phyloP scores from a whole-genome alignment of 148 eudicot species.

The Heliamphora exappendiculata region DNA sequence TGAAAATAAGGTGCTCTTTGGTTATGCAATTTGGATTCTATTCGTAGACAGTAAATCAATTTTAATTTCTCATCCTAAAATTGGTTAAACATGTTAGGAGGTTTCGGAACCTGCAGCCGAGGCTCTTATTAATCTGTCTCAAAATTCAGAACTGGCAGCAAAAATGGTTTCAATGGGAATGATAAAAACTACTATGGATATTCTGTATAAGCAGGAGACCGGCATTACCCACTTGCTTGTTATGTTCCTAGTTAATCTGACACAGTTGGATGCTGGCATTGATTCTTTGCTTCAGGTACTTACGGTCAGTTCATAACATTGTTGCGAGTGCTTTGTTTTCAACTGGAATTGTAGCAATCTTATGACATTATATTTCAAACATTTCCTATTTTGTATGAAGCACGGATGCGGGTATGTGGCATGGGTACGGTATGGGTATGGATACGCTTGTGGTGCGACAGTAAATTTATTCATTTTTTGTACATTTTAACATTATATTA shows the following conservation, averaged over 20 bases:
- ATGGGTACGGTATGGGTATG: too few species aligned
- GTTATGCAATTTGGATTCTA: not conserved
- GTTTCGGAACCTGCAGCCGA: slow-evolving; percentile 91
- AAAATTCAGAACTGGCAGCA: slow-evolving; percentile 54
- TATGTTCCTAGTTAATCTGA: slow-evolving; percentile 92
- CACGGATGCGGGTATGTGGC: not conserved
- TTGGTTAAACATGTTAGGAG: slow-evolving; percentile 40
- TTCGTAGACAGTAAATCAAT: not conserved
- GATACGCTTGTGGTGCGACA: too few species aligned
- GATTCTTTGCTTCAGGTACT: slow-evolving; percentile 89
- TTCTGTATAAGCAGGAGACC: slow-evolving; percentile 57
- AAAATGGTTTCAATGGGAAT: slow-evolving; percentile 74
- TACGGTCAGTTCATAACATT: slow-evolving; percentile 13
- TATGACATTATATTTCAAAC: not conserved
- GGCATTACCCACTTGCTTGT: slow-evolving; percentile 51
- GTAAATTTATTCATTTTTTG: too few species aligned
- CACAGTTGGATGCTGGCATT: slow-evolving; percentile 86
- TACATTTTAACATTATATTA: too few species aligned
- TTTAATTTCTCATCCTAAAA: not conserved
- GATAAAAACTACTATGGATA: slow-evolving; percentile 51
- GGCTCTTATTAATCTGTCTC: slow-evolving; percentile 84
- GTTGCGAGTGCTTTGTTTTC: not conserved
- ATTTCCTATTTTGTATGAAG: not conserved
- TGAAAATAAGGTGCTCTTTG: slow-evolving; percentile 58
- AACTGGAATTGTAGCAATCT: not conserved